These are phyloP conservation scores for Saccharomycopsis fibuligera DNA, from an alignment of 805 yeast species.

Conservation along the genomic window DNA sequence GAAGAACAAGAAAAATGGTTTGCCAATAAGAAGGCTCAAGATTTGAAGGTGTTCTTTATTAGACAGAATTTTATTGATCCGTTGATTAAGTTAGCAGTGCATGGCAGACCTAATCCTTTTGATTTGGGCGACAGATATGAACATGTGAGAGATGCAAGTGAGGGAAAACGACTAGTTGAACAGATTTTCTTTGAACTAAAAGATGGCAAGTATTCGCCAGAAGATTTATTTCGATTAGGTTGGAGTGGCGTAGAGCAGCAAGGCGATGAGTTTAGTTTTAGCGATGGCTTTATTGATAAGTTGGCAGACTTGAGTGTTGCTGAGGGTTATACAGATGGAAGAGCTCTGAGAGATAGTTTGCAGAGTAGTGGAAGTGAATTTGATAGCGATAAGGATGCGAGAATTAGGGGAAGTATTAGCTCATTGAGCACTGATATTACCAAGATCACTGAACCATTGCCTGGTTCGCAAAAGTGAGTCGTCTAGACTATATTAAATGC, in stretches of 20 bases:
- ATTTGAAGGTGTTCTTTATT: conserved; percentile 29
- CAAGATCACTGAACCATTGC: too few species aligned
- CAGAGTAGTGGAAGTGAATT: too few species aligned
- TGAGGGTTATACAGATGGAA: too few species aligned
- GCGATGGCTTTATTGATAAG: background rate
- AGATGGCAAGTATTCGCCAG: conserved; percentile 15
- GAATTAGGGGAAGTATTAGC: too few species aligned
- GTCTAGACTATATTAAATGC: too few species aligned
- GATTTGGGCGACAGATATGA: conserved; percentile 24
- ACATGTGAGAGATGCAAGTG: conserved; percentile 23
- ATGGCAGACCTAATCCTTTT: conserved; percentile 27
- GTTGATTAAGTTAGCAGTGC: conserved; percentile 25
- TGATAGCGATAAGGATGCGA: too few species aligned
- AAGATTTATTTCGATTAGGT: background rate
- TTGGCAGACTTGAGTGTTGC: too few species aligned
- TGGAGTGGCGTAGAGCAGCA: too few species aligned
- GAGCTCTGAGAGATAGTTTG: too few species aligned
- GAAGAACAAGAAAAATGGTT: conserved; percentile 35
- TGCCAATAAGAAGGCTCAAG: conserved; percentile 22
- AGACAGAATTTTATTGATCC: conserved; percentile 25
- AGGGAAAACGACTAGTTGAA: conserved; percentile 22
- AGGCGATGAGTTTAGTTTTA: background rate
- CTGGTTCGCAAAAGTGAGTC: too few species aligned
- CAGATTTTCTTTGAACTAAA: conserved; percentile 27
- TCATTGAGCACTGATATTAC: too few species aligned